These are phyloP conservation scores for Aurinia saxatilis DNA, from an alignment of 345 rosid genomes.

Conservation along the genomic window DNA sequence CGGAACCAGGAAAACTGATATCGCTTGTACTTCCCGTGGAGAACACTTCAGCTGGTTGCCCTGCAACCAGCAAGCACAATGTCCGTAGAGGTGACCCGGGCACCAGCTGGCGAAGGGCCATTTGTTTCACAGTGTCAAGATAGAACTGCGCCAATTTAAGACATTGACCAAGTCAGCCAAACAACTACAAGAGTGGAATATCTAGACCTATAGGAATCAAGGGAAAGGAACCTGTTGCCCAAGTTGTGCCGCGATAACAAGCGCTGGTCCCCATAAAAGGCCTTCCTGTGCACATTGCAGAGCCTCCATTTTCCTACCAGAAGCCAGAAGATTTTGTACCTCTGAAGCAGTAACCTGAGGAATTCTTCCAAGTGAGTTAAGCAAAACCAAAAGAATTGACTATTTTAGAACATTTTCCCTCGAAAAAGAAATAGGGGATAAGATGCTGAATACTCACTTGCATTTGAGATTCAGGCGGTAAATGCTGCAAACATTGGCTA, in stretches of 20 bases:
- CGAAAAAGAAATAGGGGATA: not conserved
- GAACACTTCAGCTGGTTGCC: constrained; percentile 92
- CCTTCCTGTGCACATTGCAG: constrained; percentile 84
- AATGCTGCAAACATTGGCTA: constrained; percentile 64
- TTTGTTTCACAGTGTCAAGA: constrained; percentile 84
- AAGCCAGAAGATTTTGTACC: constrained; percentile 89
- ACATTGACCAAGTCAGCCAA: constrained; percentile 17
- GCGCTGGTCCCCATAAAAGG: constrained; percentile 98
- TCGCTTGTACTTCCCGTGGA: constrained; percentile 33
- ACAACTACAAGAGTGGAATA: not conserved
- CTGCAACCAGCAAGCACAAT: constrained; percentile 91
- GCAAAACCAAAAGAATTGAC: not conserved
- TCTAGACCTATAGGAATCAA: constrained; percentile 1
- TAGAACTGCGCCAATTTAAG: constrained; percentile 57
- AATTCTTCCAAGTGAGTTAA: constrained; percentile 2
- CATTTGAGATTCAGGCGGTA: constrained; percentile 86
- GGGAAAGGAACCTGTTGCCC: constrained; percentile 74
- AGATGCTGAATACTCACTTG: constrained; percentile 41
- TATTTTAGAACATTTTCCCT: not conserved
- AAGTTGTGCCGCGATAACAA: constrained; percentile 89
- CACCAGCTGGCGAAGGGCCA: constrained; percentile 88
- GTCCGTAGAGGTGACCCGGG: constrained; percentile 97
- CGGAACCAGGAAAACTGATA: constrained; percentile 33
- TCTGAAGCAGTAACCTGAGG: constrained; percentile 78
- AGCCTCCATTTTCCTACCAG: constrained; percentile 90